phyloP scores from a whole-genome alignment of 2,329 filamentous ascomycete genomes.

The Xylaria arbuscula region DNA sequence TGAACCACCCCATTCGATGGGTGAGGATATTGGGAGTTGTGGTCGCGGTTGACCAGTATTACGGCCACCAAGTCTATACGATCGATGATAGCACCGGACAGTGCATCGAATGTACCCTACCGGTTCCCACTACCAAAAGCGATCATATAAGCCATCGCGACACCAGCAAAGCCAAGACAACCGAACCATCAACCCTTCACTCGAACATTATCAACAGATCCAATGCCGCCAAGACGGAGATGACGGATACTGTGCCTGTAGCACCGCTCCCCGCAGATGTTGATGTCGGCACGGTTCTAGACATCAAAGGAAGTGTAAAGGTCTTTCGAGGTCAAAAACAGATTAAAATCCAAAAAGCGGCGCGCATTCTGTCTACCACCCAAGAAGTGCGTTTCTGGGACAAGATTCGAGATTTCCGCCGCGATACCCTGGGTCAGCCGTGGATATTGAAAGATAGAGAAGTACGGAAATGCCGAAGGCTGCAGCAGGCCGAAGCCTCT shows the following conservation, averaged over 20 bases:
- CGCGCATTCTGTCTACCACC: conserved; percentile 61
- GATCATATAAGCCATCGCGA: conserved; percentile 10
- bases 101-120: conserved; percentile 63
- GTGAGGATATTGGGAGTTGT: conserved; percentile 77
- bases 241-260: conserved; percentile 16
- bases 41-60: conserved; percentile 68
- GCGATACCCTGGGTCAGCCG: conserved; percentile 61
- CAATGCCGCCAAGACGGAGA: background rate
- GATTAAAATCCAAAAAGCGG: conserved; percentile 64
- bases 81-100: conserved; percentile 74
- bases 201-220: background rate
- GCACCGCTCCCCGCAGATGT: conserved; percentile 40
- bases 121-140: conserved; percentile 40
- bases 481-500: conserved; percentile 53
- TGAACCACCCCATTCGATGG: conserved; percentile 82
- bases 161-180: conserved; percentile 9
- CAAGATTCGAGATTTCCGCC: conserved; percentile 62
- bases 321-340: conserved; percentile 62
- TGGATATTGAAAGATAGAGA: conserved; percentile 66
- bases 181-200: background rate
- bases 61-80: conserved; percentile 61
- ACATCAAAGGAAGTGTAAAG: conserved; percentile 65
- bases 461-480: conserved; percentile 62
- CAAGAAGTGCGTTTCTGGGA: conserved; percentile 70
- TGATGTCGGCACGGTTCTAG: conserved; percentile 65